These are phyloP conservation scores for Ammopiptanthus mongolicus DNA, from an alignment of 306 rosid species.

Conservation along the genomic window DNA sequence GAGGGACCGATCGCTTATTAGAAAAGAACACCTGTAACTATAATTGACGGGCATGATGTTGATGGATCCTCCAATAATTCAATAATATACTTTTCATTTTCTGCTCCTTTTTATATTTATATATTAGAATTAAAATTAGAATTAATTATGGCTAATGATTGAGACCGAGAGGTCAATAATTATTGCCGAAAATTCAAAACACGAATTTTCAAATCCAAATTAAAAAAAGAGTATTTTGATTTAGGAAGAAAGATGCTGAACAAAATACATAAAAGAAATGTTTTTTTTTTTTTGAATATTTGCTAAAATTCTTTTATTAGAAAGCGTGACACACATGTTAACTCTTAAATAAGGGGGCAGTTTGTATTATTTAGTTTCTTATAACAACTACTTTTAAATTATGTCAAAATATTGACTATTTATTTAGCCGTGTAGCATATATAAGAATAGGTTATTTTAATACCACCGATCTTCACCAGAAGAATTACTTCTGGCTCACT, in stretches of 20 bases:
- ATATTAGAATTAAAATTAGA: background rate
- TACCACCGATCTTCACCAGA: too few relatives aligned
- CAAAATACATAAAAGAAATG: background rate
- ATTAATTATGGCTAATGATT: slow-evolving; percentile 18
- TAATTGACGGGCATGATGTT: slow-evolving; percentile 15
- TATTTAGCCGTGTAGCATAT: too few relatives aligned
- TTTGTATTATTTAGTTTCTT: too few relatives aligned
- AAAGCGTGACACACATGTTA: too few relatives aligned
- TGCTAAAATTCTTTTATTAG: too few relatives aligned
- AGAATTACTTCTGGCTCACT: too few relatives aligned
- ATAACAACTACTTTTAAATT: too few relatives aligned
- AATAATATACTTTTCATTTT: background rate
- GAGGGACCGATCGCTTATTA: background rate
- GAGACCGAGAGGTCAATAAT: slow-evolving; percentile 8
- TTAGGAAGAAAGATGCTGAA: background rate
- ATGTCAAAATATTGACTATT: too few relatives aligned
- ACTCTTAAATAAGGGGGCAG: too few relatives aligned
- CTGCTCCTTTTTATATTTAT: background rate
- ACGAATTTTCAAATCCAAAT: background rate
- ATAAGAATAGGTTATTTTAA: too few relatives aligned
- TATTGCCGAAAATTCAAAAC: slow-evolving; percentile 9
- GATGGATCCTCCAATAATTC: slow-evolving; percentile 32
- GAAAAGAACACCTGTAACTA: slow-evolving; percentile 2
- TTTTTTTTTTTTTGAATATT: too few relatives aligned
- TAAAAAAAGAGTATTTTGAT: background rate